phyloP scores from a whole-genome alignment of 257 asterid species.

The Solanum virginianum region DNA sequence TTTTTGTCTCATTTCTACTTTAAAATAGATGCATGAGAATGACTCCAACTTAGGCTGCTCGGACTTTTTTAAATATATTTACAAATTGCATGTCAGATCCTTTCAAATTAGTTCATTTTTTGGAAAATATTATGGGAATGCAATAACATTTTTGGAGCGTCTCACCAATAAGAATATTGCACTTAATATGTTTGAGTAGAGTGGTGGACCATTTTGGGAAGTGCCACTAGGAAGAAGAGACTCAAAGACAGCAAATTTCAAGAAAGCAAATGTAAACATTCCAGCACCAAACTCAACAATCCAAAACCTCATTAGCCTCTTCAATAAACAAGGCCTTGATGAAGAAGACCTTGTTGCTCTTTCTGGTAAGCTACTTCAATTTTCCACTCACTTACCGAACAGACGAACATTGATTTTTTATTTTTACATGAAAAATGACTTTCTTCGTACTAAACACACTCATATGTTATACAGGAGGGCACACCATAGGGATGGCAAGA shows the following conservation, averaged over 20 bases:
- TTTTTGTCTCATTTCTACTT: not conserved
- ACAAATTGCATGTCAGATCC: not conserved
- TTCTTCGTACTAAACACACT: not conserved
- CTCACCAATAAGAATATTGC: not conserved
- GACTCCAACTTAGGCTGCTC: not conserved
- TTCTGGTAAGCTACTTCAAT: conserved; percentile 29
- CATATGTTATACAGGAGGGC: conserved; percentile 43
- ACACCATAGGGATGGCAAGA: conserved; percentile 73
- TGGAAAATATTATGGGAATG: accelerated
- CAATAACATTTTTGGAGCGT: not conserved
- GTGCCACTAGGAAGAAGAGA: conserved; percentile 64
- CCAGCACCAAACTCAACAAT: conserved; percentile 77
- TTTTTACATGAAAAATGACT: not conserved
- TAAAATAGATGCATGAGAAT: no score
- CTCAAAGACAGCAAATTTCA: conserved; percentile 7
- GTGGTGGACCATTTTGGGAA: conserved; percentile 89
- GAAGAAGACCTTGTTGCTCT: conserved; percentile 69
- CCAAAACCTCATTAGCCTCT: conserved; percentile 34
- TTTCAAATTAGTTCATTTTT: accelerated
- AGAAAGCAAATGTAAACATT: conserved; percentile 33
- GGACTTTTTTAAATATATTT: not conserved
- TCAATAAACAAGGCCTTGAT: conserved; percentile 44
- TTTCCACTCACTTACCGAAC: no score
- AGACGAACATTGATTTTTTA: no score
- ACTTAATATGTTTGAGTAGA: conserved; percentile 14